These are phyloP conservation scores for Penicillium malachiteum DNA, from an alignment of 495 filamentous ascomycete genomes.

Conservation along the genomic window DNA sequence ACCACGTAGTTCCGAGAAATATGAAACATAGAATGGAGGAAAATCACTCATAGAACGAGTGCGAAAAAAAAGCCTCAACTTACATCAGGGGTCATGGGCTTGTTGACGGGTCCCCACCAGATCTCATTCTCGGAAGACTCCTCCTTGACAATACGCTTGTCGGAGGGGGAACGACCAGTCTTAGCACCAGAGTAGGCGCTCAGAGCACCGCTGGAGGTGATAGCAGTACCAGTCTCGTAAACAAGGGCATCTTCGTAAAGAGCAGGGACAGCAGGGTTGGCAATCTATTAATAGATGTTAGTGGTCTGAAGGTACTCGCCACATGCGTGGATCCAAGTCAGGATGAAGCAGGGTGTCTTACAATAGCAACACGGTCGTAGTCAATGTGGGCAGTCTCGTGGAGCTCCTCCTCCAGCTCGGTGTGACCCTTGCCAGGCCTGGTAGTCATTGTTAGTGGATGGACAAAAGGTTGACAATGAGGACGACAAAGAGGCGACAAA, in stretches of 20 bases:
- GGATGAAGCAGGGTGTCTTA: conserved; percentile 40
- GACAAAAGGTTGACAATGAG: too few species aligned
- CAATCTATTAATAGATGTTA: conserved; percentile 56
- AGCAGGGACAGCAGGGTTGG: conserved; percentile 87
- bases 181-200: conserved; percentile 98
- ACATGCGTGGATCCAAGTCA: neutral
- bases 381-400: conserved; percentile 99
- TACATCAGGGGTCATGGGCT: conserved; percentile 97
- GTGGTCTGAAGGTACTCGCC: neutral
- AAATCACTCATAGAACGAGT: conserved; percentile 22
- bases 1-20: conserved; percentile 11
- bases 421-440: conserved; percentile 84
- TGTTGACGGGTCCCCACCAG: conserved; percentile 99
- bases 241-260: conserved; percentile 99
- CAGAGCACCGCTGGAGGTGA: conserved; percentile 90
- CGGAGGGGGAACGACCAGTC: conserved; percentile 92
- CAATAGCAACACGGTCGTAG: conserved; percentile 97
- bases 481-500: conserved; percentile 14
- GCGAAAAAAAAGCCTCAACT: conserved; percentile 40
- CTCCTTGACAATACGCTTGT: conserved; percentile 97
- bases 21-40: conserved; percentile 12
- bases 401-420: conserved; percentile 94
- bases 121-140: conserved; percentile 82
- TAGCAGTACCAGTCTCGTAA: conserved; percentile 96
- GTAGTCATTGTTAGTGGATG: conserved; percentile 29